Base-by-base conservation (phyloP, 345 rosid genomes). In the Erucastrum elatum region DNA sequence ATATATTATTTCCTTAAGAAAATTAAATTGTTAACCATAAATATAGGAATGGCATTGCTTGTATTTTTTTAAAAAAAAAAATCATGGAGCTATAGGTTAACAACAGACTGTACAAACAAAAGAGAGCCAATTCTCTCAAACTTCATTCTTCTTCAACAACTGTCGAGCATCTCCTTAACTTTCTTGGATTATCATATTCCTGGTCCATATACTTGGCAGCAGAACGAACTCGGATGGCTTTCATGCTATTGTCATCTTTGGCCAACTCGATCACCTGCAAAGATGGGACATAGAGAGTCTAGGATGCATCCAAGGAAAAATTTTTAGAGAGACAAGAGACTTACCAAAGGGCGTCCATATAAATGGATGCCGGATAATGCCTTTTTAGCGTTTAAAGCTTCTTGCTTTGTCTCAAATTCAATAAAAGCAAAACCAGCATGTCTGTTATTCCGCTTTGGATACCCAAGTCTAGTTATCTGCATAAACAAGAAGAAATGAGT, bases 261-360 rank as follows among this genome's bases (percentile, higher is more conserved):
- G 95, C 98, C 82, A 94, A 88, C 83, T 90, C 95, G 41, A 92
- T 75, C 70, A 91, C 87, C 97, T 92, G 31, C 10, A 49, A 26
- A 70, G 37, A 8, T 9, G 46, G 46, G 3, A 39, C 46, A 39
- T 26, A 65, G 35, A 37, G 51, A 16, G 58, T 26, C 6, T 26
- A 55, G 33, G 66, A 33, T 46, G 59, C 46, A 39, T 39, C 46
- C 46, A 39, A 39, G 46, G 46, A 39, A 39, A 39, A 9, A 21
- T 0, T 12, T 39, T 39, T 39, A 29, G 37, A 63, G 44, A 61
- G 8, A n/a, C 61, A n/a, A 39, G n/a, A 66, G 55, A 75, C 87
- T 79, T 85, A 94, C 98, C 93, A 91, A 79, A 82, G 85, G 97
- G 55, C 97, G 91, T 58, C 94, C 97, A 12, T 92, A 89, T n/a